Evolutionary conservation across 1,284 basidiomycete species (phyloP), one percentile per base, ranked within the genome.

Genomic region (Cystobasidium pallidum): DNA sequence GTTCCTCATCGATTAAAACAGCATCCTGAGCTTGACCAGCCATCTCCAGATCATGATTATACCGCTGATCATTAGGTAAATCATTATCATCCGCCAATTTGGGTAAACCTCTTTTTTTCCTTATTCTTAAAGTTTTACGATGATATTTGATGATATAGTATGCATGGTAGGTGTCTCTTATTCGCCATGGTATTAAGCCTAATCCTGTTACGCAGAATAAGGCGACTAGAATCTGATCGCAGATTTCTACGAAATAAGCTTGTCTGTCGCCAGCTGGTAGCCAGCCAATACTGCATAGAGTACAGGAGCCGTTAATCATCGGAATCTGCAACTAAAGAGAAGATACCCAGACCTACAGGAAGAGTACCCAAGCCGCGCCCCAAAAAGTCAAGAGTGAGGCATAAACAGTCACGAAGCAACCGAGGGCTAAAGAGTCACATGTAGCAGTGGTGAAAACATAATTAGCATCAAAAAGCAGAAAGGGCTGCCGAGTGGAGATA

Each of bases 221-320:
- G 13, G 73, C 73, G 21, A 66, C 64, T 26, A 74, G 57, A 47
- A 74, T 72, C 43, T 74, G 73, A 64, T 74, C 73, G 54, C 62
- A 66, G 45, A 74, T 72, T 24, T 74, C 73, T 36, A 74, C 64
- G 21, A 71, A 72, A 32, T 74, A 71, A 19, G 55, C 39, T 49
- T 67, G 61, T 62, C 70, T 39, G 32, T 74, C 70, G 21, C 70
- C 70, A 7, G 58, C 66, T 28, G 54, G 39, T 45, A 75, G 66
- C 74, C 74, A 75, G 17, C 74, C 74, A 36, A 75, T 72, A 41
- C 65, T 66, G 32, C n/a, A 11, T 26, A 47, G 6, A n/a, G n/a
- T n/a, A n/a, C n/a, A n/a, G n/a, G n/a, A n/a, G n/a, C 24, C 26
- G 34, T 24, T 6, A 21, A 63, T 8, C 10, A 26, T 49, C 41